Base-by-base conservation (phyloP, 768 basidiomycete species). In the Boletus bicolor region DNA sequence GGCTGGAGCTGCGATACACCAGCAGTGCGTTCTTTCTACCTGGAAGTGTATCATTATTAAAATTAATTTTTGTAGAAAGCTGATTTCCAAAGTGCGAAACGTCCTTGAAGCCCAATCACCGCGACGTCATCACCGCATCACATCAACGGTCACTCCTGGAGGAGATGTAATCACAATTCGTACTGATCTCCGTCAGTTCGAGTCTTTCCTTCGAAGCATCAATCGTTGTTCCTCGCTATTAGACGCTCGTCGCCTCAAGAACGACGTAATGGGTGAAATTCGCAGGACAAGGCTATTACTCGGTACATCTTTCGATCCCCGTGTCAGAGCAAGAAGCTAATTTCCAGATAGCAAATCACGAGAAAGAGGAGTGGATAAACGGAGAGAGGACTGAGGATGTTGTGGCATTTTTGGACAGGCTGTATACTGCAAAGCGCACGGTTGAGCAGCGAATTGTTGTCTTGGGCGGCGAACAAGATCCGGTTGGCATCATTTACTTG, bases 231-330 rank as follows among this genome's bases (percentile, higher is more conserved):
- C 87, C 11, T 94, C 89, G 5, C 76, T 98, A 7, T 71, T 94
- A 34, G 97, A 99, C 65, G 94, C 94, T 4, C 81, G 93, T 52
- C 79, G 95, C 24, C 72, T 98, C 38, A 90, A 95, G 73, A 95
- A 91, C 60, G 97, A 99, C 64, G 81, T 99, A 36, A 84, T 89
- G 58, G 83, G 91, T n/a, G 94, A 98, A 74, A 91, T 96, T 42
- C 74, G 96, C 56, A 79, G 85, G 63, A 94, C 93, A 7, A 81
- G 90, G 49, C 63, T 86, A 38, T 67, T 87, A 32, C 78, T 93
- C 19, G 87, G 91, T 91, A 64, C 12, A 54, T 77, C 34, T 55
- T 39, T 46, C 15, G 26, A 54, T 9, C 15, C 9, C 41, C 11
- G 7, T 36, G 10, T 49, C 17, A 17, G 14, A 6, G 7, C 19